A percentile compares a stretch with the other conserved stretches of the same genome.
phyloP scores from a whole-genome alignment of 1,284 basidiomycete species.

The Fomitopsis palustris region DNA sequence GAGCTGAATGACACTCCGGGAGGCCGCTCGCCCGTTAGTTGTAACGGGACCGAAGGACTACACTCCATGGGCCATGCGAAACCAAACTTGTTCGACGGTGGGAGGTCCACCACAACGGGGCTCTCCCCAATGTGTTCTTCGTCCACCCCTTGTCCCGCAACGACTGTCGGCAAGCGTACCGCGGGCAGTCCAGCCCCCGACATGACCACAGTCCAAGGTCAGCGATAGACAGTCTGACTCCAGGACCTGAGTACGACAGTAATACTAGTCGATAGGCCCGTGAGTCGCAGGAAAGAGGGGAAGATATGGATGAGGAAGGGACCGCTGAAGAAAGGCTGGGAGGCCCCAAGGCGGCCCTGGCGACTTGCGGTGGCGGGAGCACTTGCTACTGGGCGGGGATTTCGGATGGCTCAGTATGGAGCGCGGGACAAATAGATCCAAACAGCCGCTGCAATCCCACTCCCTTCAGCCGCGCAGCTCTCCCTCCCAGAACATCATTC shows the following conservation, averaged over 20 bases:
- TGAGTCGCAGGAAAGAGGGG: not conserved
- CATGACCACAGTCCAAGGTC: conserved; percentile 22
- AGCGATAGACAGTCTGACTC: conserved; percentile 10
- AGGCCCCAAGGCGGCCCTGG: conserved; percentile 9
- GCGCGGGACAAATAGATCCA: conserved; percentile 13
- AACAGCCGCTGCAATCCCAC: conserved; percentile 8
- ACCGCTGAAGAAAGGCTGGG: conserved; percentile 5
- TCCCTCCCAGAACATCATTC: not conserved
- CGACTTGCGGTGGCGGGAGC: conserved; percentile 3
- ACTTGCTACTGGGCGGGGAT: not conserved
- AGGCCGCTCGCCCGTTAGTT: conserved; percentile 32
- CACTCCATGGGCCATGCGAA: conserved; percentile 47
- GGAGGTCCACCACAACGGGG: conserved; percentile 36
- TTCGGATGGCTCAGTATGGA: not conserved
- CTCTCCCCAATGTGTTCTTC: conserved; percentile 30
- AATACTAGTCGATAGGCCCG: not conserved
- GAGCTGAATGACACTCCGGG: conserved; percentile 34
- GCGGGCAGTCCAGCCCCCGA: conserved; percentile 31
- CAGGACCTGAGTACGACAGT: conserved; percentile 11
- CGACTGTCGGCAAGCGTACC: conserved; percentile 34
- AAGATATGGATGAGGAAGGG: conserved; percentile 1
- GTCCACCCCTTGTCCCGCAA: conserved; percentile 25
- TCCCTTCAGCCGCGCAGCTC: not conserved
- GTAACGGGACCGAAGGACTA: conserved; percentile 31
- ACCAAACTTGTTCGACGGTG: conserved; percentile 44